These are phyloP conservation scores for Mortierella sp. DNA, from an alignment of 371 early-diverging fungal genomes.

Conservation along the genomic window DNA sequence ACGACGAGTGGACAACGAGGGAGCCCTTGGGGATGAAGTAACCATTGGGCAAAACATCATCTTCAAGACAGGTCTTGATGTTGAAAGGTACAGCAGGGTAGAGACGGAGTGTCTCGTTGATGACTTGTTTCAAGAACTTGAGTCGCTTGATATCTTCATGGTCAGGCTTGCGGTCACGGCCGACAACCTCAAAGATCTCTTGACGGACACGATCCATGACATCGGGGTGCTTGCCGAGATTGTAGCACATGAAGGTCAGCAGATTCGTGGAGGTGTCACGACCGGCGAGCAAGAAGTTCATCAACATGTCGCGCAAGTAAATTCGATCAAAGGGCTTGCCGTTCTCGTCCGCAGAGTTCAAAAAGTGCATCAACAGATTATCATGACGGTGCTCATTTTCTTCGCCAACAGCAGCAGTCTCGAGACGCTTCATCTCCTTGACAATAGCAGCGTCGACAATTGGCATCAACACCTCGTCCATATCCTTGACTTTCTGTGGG, in stretches of 20 bases:
- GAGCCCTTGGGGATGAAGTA: constrained; percentile 68
- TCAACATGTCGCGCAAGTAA: constrained; percentile 54
- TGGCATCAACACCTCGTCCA: constrained; percentile 46
- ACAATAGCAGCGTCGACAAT: constrained; percentile 49
- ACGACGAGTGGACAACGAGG: constrained; percentile 56
- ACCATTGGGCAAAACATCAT: constrained; percentile 58
- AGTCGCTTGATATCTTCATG: constrained; percentile 54
- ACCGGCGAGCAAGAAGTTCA: constrained; percentile 61
- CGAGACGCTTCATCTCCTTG: constrained; percentile 29
- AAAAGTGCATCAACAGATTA: constrained; percentile 42
- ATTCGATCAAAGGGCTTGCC: constrained; percentile 51
- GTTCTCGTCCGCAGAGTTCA: constrained; percentile 52
- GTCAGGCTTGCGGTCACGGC: constrained; percentile 41
- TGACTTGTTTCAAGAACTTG: constrained; percentile 57
- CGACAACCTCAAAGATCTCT: constrained; percentile 60
- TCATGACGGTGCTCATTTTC: constrained; percentile 33
- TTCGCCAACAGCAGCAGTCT: constrained; percentile 9
- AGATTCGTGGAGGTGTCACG: constrained; percentile 66
- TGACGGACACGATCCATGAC: constrained; percentile 55
- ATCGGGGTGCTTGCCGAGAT: constrained; percentile 59
- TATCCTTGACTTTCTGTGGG: constrained; percentile 50
- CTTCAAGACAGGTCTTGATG: constrained; percentile 55
- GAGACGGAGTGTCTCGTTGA: constrained; percentile 59
- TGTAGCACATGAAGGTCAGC: constrained; percentile 56
- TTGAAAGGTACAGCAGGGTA: constrained; percentile 55